Evolutionary conservation across 805 yeast species (phyloP), one percentile per base, ranked within the genome.

Genomic region (Myxozyma melibiosi): DNA sequence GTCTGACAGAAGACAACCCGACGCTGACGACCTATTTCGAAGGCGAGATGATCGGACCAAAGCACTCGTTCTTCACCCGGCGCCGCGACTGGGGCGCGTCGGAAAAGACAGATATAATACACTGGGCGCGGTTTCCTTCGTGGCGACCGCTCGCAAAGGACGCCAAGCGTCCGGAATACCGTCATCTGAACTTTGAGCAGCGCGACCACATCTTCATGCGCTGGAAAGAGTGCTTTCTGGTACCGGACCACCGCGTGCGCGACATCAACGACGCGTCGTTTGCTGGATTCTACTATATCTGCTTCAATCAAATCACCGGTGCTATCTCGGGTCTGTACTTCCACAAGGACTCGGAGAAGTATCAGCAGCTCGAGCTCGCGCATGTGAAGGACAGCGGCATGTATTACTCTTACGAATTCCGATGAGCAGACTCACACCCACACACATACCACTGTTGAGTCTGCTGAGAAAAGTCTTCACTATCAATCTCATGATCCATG

Each of bases 271-370:
- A 81, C 14, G 97, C 96, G 0, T 86, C 96, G 1, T 91, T 85
- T 71, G 96, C 90, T 41, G 98, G 98, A 0, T 90, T 90, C 69
- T 91, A 91, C 71, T 91, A 90, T 69, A 82, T 90, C 28, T 88
- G 90, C 41, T 84, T 90, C 66, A 88, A 88, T 71, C 91, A 89
- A 67, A 59, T 76, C 5, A 83, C 85, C 1, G 97, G 97, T 5
- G 74, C 82, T 5, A 81, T 91, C 25, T 78, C 81, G 46, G 98
- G 98, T 3, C 78, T 86, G 46, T 91, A 91, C 70, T 91, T 84
- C 74, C 95, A 90, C 71, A 80, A 81, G 63, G 77, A 80, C n/a
- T 84, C 91, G 1, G 95, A 87, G 62, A 85, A 81, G 70, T 84
- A 81, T 66, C 97, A 90, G 73, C 87, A 87, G 66, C 76, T 90